Conservation (phyloP, 2,329 filamentous ascomycete species). For the Camillea tinctor region DNA sequence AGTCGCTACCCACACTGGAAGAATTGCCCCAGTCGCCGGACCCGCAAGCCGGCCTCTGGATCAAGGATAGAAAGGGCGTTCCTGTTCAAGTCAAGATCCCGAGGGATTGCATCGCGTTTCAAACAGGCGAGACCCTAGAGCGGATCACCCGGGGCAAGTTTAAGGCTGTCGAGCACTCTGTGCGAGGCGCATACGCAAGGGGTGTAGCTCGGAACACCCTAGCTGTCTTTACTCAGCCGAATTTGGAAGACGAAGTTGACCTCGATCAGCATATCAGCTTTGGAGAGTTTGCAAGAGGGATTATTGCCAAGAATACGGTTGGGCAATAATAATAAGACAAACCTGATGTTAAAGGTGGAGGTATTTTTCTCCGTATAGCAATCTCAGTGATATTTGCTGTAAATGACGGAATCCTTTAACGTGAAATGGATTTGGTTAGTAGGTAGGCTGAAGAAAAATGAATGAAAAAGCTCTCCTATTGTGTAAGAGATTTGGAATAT, state of each 20-base stretch:
- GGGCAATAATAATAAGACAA: conserved; percentile 10
- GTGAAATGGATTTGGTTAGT: too few relatives aligned
- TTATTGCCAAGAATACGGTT: conserved; percentile 60
- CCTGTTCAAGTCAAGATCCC: conserved; percentile 93
- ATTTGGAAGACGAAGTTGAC: conserved; percentile 78
- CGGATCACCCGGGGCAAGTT: conserved; percentile 89
- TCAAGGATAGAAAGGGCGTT: conserved; percentile 77
- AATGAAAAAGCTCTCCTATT: not conserved
- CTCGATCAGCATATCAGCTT: conserved; percentile 65
- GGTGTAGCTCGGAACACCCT: conserved; percentile 79
- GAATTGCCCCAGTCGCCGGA: conserved; percentile 80
- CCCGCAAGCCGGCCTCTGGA: conserved; percentile 85
- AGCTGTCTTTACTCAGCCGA: conserved; percentile 96
- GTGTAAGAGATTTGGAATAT: not conserved
- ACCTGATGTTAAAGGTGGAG: too few relatives aligned
- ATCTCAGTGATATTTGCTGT: not conserved
- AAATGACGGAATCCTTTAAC: too few relatives aligned
- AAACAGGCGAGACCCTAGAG: conserved; percentile 90
- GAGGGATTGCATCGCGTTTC: conserved; percentile 87
- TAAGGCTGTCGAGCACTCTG: conserved; percentile 94
- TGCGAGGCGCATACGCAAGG: conserved; percentile 68
- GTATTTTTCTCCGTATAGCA: not conserved
- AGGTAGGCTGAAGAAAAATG: too few relatives aligned
- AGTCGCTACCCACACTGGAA: conserved; percentile 51
- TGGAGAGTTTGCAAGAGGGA: conserved; percentile 69